Evolutionary conservation across 1,284 basidiomycete genomes (phyloP).

Genomic region (Pisolithus thermaeus): DNA sequence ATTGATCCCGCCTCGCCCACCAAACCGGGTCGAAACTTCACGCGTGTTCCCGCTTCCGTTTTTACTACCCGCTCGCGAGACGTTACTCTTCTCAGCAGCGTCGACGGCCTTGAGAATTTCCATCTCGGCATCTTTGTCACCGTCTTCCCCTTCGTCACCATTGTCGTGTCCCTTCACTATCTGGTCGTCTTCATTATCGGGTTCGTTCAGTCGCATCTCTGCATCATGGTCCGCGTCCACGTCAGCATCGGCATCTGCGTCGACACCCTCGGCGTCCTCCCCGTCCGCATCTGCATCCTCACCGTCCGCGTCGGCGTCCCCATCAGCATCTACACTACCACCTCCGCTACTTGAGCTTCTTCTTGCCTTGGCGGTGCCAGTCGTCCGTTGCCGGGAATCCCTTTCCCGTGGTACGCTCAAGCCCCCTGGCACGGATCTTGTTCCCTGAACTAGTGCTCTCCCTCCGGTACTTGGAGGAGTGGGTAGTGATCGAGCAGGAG

Average conservation of each 20-base stretch:
- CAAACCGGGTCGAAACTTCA: neutral
- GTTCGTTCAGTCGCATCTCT: conserved; percentile 11
- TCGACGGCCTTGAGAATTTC: conserved; percentile 42
- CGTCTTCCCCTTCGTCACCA: conserved; percentile 8
- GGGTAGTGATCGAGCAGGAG: neutral
- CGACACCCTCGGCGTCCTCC: conserved; percentile 1
- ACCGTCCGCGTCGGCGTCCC: conserved; percentile 18
- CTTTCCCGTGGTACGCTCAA: neutral
- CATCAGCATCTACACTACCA: conserved; percentile 5
- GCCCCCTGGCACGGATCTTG: neutral
- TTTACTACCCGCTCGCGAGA: neutral
- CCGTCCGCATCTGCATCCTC: conserved; percentile 11
- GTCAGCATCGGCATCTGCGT: conserved; percentile 22
- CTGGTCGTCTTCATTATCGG: conserved; percentile 16
- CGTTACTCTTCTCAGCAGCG: conserved; percentile 32
- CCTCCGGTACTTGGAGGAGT: neutral
- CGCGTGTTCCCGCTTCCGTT: neutral
- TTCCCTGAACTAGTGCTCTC: neutral
- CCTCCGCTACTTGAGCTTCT: neutral
- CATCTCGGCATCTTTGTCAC: conserved; percentile 14
- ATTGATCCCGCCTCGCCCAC: neutral
- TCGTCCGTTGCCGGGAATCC: neutral
- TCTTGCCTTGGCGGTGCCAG: neutral
- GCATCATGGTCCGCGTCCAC: conserved; percentile 31
- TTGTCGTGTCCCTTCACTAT: conserved; percentile 25